Evolutionary conservation across 805 yeast genomes (phyloP), one percentile per base, ranked within the genome.

Genomic region (Candida sithepensis): DNA sequence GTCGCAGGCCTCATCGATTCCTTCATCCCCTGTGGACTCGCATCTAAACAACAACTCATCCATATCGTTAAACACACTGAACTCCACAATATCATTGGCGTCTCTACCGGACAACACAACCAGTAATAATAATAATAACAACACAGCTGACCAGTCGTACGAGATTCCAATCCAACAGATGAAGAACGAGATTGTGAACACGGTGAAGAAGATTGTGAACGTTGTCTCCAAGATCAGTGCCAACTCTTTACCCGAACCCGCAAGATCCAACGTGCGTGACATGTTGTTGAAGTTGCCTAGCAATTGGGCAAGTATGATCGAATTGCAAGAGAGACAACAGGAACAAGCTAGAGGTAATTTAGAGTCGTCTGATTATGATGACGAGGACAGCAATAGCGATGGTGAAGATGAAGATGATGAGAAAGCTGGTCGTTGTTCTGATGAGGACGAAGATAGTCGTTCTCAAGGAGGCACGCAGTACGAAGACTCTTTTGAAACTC

Each of bases 151-250:
- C 40, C n/a, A 53, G 41, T 14, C 28, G 48, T 28, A 34, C 20
- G 65, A 60, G 28, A 45, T 54, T 20, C 60, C 61, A 22, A 56
- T 63, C n/a, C 69, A 66, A 50, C 71, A 81, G 40, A 75, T 91
- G 32, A 85, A 88, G 53, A 78, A 82, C 54, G 99, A 92, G 55
- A 88, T 92, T 32, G 84, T 91, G 8, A 78, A 86, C 0, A 94
- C 97, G 0, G 91, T 94, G 22, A 88, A 88, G 63, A 92, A 89
- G 61, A 89, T 90, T 41, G 90, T 91, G 32, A 80, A 82, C 37
- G 80, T 92, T 34, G 86, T 94, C 10, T 88, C 97, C 3, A 87
- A 86, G 53, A 88, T 88, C 56, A 87, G 90, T 1, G 89, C 91
- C 0, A 79, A 74, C 49, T 79, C 89, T 2, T 65, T 85, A 30